Base-by-base conservation (phyloP, 371 early-diverging fungal genomes). In the Lichtheimia hyalospora region DNA sequence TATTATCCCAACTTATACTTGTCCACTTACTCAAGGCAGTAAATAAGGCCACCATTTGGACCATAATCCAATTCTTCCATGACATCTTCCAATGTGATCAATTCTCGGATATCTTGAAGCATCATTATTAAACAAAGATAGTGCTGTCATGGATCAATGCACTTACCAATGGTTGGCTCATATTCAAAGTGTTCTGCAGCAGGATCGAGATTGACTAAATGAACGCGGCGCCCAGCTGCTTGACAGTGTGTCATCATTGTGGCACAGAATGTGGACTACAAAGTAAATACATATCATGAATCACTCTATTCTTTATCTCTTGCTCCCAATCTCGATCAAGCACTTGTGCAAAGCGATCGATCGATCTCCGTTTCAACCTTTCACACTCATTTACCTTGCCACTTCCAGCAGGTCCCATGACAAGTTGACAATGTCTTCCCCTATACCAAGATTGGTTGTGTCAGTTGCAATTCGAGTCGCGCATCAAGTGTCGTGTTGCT, bases 21-120 rank as follows among this genome's bases (percentile, higher is more conserved):
- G 41, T 51, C 8, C 1, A 52, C 75, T 64, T 72, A 89, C 88
- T 99, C 96, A 67, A 99, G 83, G 71, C 98, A 96, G 67, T 95
- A 94, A 23, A 99, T 91, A 49, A 99, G 80, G 4, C 97, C 99
- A 51, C 99, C 99, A 75, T 99, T 99, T 20, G 99, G 99, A 50
- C 99, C 99, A 74, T 90, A 95, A 28, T 92, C 88, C 40, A 96
- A 86, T 69, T 98, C 96, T 42, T 97, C 96, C 96, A 99, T 97
- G 12, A 98, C 97, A 74, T 99, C 99, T 50, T 96, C 95, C 10
- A 99, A 74, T 1, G 96, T 90, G 62, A 99, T 95, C 57, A 97
- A 83, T 44, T 99, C 98, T 58, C 93, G 84, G 52, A 99, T 96
- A 70, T 99, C 96, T 79, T 82, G 42, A 3, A 34, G 28, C 3